Evolutionary conservation across 2,329 filamentous ascomycete species (phyloP).

Genomic region (Huntiella moniliformis): DNA sequence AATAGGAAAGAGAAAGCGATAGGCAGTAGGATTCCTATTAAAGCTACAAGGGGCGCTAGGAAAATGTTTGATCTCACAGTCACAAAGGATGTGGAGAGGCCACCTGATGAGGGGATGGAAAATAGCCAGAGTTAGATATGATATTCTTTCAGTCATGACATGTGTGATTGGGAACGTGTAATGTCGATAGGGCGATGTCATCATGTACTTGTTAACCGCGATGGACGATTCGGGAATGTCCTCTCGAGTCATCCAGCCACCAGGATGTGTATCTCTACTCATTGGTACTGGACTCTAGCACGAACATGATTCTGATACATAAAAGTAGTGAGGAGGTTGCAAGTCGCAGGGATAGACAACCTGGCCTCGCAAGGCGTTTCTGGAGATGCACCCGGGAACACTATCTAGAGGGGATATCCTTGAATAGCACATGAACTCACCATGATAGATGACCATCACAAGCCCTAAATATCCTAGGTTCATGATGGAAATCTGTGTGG

Average conservation of each 20-base stretch:
- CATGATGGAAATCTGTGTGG: constrained; percentile 35
- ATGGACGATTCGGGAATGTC: too few relatives aligned
- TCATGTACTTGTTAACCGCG: too few relatives aligned
- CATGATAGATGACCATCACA: constrained; percentile 55
- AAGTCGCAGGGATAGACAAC: too few relatives aligned
- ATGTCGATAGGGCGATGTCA: not conserved
- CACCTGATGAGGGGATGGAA: not conserved
- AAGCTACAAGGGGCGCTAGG: not conserved
- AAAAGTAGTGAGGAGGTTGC: too few relatives aligned
- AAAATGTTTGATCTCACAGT: constrained; percentile 2
- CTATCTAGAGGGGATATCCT: not conserved
- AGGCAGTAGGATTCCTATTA: constrained; percentile 1
- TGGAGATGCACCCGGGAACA: not conserved
- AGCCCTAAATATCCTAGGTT: constrained; percentile 55
- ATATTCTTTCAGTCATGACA: too few relatives aligned
- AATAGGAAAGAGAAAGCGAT: constrained; percentile 29
- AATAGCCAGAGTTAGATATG: too few relatives aligned
- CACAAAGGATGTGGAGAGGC: constrained; percentile 1
- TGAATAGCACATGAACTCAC: constrained; percentile 16
- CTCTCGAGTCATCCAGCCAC: too few relatives aligned
- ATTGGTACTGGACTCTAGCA: too few relatives aligned
- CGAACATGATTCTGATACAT: too few relatives aligned
- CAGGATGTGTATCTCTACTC: too few relatives aligned
- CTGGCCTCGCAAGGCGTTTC: too few relatives aligned
- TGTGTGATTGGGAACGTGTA: not conserved